Evolutionary conservation across 2,329 filamentous ascomycete genomes (phyloP).

Genomic region (Claviceps africana): DNA sequence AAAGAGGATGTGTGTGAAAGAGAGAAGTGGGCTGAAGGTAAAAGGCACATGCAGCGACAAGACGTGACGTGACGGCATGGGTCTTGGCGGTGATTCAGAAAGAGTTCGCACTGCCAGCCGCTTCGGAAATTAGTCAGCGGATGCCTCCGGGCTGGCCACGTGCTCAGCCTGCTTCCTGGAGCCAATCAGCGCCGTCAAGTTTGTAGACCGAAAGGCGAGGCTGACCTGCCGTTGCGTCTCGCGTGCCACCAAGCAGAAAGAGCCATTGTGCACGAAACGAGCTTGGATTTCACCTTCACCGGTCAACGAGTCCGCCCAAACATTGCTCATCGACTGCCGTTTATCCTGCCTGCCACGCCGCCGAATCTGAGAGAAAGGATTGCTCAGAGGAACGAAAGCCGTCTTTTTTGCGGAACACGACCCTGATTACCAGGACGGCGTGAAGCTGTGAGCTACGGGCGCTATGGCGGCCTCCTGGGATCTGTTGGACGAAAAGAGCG

Average conservation of each 20-base stretch:
- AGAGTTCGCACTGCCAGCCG: not conserved
- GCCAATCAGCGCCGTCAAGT: not conserved
- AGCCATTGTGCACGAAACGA: not conserved
- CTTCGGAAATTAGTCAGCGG: not conserved
- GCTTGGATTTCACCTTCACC: too few relatives aligned
- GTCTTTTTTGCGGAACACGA: not conserved
- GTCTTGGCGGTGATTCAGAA: not conserved
- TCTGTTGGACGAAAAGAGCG: conserved; percentile 59
- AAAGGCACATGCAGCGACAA: too few relatives aligned
- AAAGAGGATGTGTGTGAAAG: not conserved
- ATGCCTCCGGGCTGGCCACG: not conserved
- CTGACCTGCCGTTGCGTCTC: not conserved
- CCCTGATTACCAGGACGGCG: not conserved
- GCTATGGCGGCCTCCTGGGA: conserved; percentile 33
- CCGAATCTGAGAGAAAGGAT: too few relatives aligned
- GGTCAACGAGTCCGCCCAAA: not conserved
- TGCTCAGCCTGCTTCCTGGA: not conserved
- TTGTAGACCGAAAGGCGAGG: not conserved
- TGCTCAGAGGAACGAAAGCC: not conserved
- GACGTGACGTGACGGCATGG: not conserved
- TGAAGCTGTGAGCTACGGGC: conserved; percentile 23
- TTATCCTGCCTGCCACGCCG: too few relatives aligned
- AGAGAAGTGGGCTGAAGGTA: not conserved
- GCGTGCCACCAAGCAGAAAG: too few relatives aligned
- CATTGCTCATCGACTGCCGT: not conserved